A percentile compares a stretch with the other conserved stretches of the same genome.
These are phyloP conservation scores for Ceratocystis huliohia DNA, from an alignment of 2,329 filamentous ascomycete species.

Conservation along the genomic window DNA sequence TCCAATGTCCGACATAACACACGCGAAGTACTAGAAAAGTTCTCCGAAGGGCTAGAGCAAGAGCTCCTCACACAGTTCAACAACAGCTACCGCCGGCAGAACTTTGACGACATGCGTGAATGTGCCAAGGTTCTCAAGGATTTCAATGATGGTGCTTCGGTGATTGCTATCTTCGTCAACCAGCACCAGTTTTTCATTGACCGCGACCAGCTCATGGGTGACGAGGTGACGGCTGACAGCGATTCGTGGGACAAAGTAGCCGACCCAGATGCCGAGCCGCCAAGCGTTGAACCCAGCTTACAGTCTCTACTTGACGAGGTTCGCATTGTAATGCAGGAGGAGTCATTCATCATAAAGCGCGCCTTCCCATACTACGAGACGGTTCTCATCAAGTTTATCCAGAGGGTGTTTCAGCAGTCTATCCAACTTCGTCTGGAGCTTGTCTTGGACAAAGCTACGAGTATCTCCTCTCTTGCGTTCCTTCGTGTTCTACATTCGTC, in stretches of 20 bases:
- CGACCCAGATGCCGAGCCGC: slow-evolving; percentile 84
- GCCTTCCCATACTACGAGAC: slow-evolving; percentile 95
- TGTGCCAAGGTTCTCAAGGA: slow-evolving; percentile 88
- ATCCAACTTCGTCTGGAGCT: slow-evolving; percentile 92
- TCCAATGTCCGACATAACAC: slow-evolving; percentile 47
- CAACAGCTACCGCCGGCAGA: slow-evolving; percentile 86
- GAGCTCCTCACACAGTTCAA: slow-evolving; percentile 94
- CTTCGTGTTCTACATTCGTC: slow-evolving; percentile 83
- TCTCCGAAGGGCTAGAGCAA: slow-evolving; percentile 88
- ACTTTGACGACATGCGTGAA: slow-evolving; percentile 96
- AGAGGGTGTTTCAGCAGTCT: slow-evolving; percentile 93
- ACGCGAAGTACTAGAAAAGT: slow-evolving; percentile 87
- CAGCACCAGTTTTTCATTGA: slow-evolving; percentile 99
- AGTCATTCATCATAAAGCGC: slow-evolving; percentile 90
- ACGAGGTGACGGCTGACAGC: slow-evolving; percentile 64
- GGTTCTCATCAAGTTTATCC: slow-evolving; percentile 82
- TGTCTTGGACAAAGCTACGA: slow-evolving; percentile 87
- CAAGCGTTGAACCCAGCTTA: slow-evolving; percentile 79
- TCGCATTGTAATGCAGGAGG: slow-evolving; percentile 88
- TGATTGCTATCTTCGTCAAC: slow-evolving; percentile 93
- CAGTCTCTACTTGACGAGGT: slow-evolving; percentile 91
- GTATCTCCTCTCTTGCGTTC: slow-evolving; percentile 83
- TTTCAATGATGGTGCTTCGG: slow-evolving; percentile 90
- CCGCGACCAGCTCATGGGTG: slow-evolving; percentile 76
- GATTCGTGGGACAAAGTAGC: slow-evolving; percentile 83